Percentiles rank a stretch among this genome's conserved stretches.
Conservation (phyloP, 2,329 filamentous ascomycete genomes). For the Diaporthe ampelina region DNA sequence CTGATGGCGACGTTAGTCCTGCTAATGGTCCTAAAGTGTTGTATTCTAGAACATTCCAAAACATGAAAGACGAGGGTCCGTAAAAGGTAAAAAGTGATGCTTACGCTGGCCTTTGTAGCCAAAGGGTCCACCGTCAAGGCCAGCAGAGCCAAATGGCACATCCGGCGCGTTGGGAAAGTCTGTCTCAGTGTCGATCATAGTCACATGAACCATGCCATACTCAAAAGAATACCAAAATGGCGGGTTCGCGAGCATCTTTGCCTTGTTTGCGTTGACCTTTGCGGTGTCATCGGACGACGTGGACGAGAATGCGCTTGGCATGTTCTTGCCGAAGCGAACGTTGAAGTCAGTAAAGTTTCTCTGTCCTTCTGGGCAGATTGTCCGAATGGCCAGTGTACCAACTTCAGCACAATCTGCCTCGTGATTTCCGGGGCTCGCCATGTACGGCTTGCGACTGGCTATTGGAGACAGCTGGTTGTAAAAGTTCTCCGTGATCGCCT, state of each 20-base stretch:
- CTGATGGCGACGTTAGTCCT: too few species aligned
- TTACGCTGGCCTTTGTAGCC: constrained; percentile 58
- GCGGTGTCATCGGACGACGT: constrained; percentile 59
- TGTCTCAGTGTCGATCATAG: constrained; percentile 70
- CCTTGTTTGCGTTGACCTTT: constrained; percentile 59
- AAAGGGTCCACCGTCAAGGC: constrained; percentile 64
- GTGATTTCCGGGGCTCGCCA: constrained; percentile 71
- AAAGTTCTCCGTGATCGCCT: constrained; percentile 70
- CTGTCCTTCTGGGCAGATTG: constrained; percentile 64
- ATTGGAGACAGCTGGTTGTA: constrained; percentile 69
- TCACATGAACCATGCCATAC: constrained; percentile 68
- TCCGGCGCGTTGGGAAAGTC: constrained; percentile 67
- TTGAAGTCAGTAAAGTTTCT: constrained; percentile 73
- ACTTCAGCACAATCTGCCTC: constrained; percentile 67
- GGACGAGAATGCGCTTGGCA: constrained; percentile 65
- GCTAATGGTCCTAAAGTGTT: too few species aligned
- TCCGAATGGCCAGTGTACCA: constrained; percentile 35
- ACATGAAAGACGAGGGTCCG: too few species aligned
- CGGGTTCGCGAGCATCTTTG: constrained; percentile 60
- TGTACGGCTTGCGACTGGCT: constrained; percentile 67
- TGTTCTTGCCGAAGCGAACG: constrained; percentile 66
- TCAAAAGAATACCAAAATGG: constrained; percentile 74
- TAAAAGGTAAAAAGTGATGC: too few species aligned
- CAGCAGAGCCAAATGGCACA: constrained; percentile 54
- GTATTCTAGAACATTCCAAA: too few species aligned